A percentile compares a stretch with the other conserved stretches of the same genome.
phyloP scores from a whole-genome alignment of 306 rosid genomes.

The Trichosanthes cucumerina region DNA sequence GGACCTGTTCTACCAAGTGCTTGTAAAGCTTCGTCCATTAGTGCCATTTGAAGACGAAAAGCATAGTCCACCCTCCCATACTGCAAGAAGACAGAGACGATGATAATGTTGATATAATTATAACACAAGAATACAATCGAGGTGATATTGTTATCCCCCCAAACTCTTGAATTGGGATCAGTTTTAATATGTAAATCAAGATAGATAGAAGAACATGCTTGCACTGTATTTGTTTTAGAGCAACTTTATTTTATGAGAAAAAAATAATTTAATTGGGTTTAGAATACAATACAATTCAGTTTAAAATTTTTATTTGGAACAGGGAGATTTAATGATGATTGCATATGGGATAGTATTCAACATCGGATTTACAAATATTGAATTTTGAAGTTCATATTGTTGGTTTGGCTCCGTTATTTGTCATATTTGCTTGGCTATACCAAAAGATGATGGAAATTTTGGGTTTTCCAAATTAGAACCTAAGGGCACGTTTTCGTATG shows the following conservation, averaged over 20 bases:
- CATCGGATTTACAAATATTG: background rate
- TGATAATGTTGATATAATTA: background rate
- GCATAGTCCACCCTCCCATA: conserved; percentile 12
- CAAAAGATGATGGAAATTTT: too few species aligned
- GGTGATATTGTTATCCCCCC: background rate
- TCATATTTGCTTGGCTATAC: too few species aligned
- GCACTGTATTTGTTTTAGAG: background rate
- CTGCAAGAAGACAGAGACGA: background rate
- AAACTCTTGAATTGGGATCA: background rate
- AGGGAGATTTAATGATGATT: background rate
- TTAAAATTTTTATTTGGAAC: background rate
- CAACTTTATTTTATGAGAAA: background rate
- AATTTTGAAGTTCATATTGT: background rate
- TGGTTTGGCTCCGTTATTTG: background rate
- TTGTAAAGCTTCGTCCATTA: conserved; percentile 34
- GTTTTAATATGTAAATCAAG: background rate
- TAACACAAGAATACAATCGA: background rate
- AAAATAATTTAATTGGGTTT: background rate
- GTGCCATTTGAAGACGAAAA: conserved; percentile 12
- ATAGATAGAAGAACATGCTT: background rate
- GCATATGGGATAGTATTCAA: background rate
- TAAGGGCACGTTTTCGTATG: too few species aligned
- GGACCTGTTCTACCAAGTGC: conserved; percentile 28
- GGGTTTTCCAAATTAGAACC: too few species aligned
- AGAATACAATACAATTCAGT: background rate